Percentiles rank a stretch among this genome's conserved stretches.
phyloP scores from a whole-genome alignment of 179 eudicot species.

The Camellia oleifera region DNA sequence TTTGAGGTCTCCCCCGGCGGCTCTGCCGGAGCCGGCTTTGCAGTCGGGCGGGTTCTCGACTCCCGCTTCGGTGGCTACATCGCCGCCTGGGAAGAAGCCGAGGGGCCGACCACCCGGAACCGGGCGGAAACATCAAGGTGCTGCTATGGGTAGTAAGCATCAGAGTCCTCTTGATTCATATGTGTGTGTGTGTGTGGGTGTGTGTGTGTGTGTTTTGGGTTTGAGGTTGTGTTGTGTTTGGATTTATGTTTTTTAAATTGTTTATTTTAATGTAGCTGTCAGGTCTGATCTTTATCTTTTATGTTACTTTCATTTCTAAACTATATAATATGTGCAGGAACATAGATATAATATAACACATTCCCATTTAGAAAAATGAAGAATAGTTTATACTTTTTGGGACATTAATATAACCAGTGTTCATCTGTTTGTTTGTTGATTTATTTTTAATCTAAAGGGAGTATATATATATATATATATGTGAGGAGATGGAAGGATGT shows the following conservation, averaged over 20 bases:
- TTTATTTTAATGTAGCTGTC: background rate
- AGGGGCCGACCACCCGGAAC: slow-evolving; percentile 28
- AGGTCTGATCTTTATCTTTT: background rate
- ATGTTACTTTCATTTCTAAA: background rate
- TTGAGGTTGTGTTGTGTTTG: background rate
- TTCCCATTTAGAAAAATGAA: background rate
- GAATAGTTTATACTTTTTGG: background rate
- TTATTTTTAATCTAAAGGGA: background rate
- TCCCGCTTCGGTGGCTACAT: background rate
- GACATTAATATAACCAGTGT: background rate
- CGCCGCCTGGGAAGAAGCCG: slow-evolving; percentile 10
- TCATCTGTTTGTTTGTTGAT: background rate
- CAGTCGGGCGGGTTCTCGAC: slow-evolving; percentile 7
- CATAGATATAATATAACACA: background rate
- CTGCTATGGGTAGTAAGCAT: slow-evolving; percentile 15
- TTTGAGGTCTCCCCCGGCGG: background rate
- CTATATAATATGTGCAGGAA: background rate
- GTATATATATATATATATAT: background rate
- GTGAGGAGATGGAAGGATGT: background rate
- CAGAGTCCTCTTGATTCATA: background rate
- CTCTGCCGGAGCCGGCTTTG: background rate
- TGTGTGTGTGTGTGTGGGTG: background rate
- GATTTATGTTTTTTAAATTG: background rate
- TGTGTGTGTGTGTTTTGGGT: background rate
- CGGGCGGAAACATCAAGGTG: slow-evolving; percentile 18